These are phyloP conservation scores for Agaricus blazei DNA, from an alignment of 768 basidiomycete species.

Conservation along the genomic window DNA sequence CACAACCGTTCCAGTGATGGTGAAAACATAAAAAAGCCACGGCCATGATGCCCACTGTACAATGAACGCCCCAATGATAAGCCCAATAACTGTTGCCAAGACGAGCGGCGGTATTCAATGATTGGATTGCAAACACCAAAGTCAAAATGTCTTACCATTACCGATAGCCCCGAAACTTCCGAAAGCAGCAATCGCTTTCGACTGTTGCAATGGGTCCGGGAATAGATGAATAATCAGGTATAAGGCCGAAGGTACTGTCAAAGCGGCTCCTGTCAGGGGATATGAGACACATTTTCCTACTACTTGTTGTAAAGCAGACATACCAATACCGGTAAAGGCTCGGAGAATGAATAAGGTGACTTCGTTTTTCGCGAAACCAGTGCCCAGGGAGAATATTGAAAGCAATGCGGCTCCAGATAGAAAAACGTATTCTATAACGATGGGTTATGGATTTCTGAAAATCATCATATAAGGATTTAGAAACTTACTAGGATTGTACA, in stretches of 20 bases:
- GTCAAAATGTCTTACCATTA: constrained; percentile 24
- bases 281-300: background rate
- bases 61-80: constrained; percentile 35
- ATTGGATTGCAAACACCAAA: background rate
- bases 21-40: constrained; percentile 42
- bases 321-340: constrained; percentile 41
- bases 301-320: background rate
- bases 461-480: background rate
- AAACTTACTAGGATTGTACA: background rate
- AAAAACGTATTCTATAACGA: background rate
- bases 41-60: constrained; percentile 31
- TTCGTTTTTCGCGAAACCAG: constrained; percentile 36
- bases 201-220: constrained; percentile 37
- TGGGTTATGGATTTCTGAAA: background rate
- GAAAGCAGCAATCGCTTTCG: constrained; percentile 38
- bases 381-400: constrained; percentile 34
- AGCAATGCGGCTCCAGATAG: constrained; percentile 15
- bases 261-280: constrained; percentile 27
- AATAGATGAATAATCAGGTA: constrained; percentile 42
- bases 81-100: constrained; percentile 24
- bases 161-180: constrained; percentile 40
- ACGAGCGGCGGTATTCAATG: background rate
- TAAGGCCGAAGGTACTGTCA: constrained; percentile 43
- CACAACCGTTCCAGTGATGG: no score
- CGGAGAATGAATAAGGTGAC: constrained; percentile 41